phyloP scores from a whole-genome alignment of 2,329 filamentous ascomycete species.

The Colletotrichum tamarilloi region DNA sequence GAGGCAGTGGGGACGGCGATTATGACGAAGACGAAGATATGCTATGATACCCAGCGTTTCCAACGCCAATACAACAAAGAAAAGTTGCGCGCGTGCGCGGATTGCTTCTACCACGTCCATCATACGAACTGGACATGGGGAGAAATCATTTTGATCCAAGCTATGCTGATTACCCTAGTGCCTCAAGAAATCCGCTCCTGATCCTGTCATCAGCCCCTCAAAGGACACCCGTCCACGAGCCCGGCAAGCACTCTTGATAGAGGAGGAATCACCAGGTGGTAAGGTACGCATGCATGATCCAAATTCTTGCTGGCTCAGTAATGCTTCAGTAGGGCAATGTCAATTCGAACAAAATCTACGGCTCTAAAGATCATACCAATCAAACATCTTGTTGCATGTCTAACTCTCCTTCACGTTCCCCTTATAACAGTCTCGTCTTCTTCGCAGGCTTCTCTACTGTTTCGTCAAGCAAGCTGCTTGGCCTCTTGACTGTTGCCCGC shows the following conservation, averaged over 20 bases:
- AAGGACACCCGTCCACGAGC: too few species aligned
- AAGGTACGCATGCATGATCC: too few species aligned
- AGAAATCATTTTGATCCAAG: background rate
- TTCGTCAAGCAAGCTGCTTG: background rate
- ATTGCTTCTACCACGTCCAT: background rate
- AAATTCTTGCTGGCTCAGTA: too few species aligned
- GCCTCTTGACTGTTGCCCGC: background rate
- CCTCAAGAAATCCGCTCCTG: background rate
- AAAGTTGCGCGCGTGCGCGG: too few species aligned
- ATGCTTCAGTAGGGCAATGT: too few species aligned
- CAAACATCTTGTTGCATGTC: background rate
- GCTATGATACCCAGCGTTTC: conserved; percentile 39
- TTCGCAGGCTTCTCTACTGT: background rate
- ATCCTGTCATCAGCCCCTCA: background rate
- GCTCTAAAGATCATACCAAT: background rate
- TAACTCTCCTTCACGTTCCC: background rate
- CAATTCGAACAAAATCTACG: background rate
- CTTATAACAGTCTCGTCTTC: background rate
- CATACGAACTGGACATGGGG: background rate
- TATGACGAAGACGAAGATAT: conserved; percentile 70
- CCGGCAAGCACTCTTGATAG: too few species aligned
- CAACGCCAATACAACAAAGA: background rate
- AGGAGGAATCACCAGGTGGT: too few species aligned
- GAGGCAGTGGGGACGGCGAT: conserved; percentile 70
- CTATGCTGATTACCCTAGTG: background rate